Evolutionary conservation across 192 early-diverging fungal species (phyloP), one percentile per base, ranked within the genome.

Genomic region (Kickxella alabastrina): DNA sequence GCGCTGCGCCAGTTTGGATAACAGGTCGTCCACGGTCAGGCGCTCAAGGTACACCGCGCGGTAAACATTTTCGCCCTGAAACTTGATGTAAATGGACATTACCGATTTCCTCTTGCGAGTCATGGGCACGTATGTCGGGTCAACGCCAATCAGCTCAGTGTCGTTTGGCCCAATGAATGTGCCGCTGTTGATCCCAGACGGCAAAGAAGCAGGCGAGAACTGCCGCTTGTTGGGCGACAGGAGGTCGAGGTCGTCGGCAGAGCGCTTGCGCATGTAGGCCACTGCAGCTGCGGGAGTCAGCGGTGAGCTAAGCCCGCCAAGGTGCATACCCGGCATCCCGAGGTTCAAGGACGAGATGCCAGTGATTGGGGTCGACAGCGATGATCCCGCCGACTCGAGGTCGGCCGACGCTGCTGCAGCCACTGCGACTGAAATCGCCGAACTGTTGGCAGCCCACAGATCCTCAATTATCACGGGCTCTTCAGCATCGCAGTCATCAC

Each of bases 21-120:
- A 68, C n/a, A 85, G 59, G 10, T 86, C 76, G 19, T 68, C 55
- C 2, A 80, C 62, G 10, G 77, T 70, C 19, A 77, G 46, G 13
- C 68, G 74, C 43, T 86, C 82, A 3, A 88, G 74, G 50, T 88
- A 88, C 10, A 86, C 59, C 0, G 84, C 87, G 0, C 80, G 65
- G 54, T 85, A 81, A 0, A 81, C 69, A 5, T 65, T n/a, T 37
- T 81, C 77, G 57, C 68, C 63, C n/a, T 68, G 70, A 40, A 82
- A 79, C 49, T 71, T 68, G 43, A 77, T 74, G 53, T 81, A 85
- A 4, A 85, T 62, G 12, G 78, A 78, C 21, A 85, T 47, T 22
- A 81, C 76, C 29, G 65, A 37, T 49, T 40, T 67, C 37, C 45
- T 50, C 46, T 65, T 75, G 19, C 58, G 57, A 6, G 45, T 26